Percentiles rank a stretch among this genome's conserved stretches.
Conservation (phyloP, 2,329 filamentous ascomycete genomes). For the Paracorniculantispora psalliotae region DNA sequence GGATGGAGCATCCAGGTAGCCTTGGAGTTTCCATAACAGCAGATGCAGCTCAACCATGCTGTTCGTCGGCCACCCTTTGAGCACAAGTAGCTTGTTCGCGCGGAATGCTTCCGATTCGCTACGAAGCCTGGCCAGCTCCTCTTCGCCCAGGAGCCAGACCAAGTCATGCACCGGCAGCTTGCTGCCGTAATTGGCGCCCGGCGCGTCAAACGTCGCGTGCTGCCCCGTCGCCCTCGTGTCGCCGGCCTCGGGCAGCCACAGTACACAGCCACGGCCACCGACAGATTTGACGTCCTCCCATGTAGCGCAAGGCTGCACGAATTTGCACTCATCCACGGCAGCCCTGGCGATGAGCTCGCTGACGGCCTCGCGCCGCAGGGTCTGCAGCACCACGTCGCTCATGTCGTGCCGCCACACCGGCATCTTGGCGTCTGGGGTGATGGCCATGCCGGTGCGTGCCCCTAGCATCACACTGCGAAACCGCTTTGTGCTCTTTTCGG, state of each 20-base stretch:
- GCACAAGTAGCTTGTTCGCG: conserved; percentile 37
- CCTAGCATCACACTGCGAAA: conserved; percentile 16
- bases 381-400: conserved; percentile 45
- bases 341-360: conserved; percentile 41
- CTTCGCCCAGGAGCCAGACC: conserved; percentile 42
- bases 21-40: conserved; percentile 55
- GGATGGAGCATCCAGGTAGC: conserved; percentile 35
- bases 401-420: conserved; percentile 50
- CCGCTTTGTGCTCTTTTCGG: conserved; percentile 17
- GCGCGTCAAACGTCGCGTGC: conserved; percentile 43
- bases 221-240: conserved; percentile 25
- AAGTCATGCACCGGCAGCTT: conserved; percentile 51
- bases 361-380: conserved; percentile 44
- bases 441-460: neutral
- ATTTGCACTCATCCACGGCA: conserved; percentile 29
- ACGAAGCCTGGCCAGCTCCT: conserved; percentile 38
- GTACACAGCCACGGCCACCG: conserved; percentile 39
- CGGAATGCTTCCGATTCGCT: conserved; percentile 29
- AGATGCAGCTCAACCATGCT: conserved; percentile 42
- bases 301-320: conserved; percentile 34
- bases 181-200: conserved; percentile 26
- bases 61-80: conserved; percentile 33
- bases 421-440: conserved; percentile 13
- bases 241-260: conserved; percentile 33
- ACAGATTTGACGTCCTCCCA: conserved; percentile 41